A percentile compares a stretch with the other conserved stretches of the same genome.
Conservation (phyloP, 2,329 filamentous ascomycete genomes). For the Clarireedia homoeocarpa region DNA sequence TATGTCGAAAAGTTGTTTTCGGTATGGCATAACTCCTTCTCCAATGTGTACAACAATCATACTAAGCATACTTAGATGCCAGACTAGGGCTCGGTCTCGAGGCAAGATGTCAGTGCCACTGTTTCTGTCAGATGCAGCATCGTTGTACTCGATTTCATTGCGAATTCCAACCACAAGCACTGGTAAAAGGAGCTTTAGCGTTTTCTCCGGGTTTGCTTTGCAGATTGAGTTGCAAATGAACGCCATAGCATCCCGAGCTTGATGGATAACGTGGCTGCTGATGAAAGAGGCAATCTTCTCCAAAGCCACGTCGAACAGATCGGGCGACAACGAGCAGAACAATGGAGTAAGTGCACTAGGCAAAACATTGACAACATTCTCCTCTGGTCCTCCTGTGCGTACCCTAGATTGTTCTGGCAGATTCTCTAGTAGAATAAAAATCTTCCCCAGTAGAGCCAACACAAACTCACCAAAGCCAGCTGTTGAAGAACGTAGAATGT, state of each 20-base stretch:
- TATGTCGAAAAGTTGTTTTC: conserved; percentile 82
- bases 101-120: conserved; percentile 90
- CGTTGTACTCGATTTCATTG: conserved; percentile 94
- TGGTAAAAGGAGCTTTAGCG: conserved; percentile 81
- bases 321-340: conserved; percentile 82
- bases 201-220: conserved; percentile 92
- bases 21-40: conserved; percentile 79
- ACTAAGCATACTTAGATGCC: conserved; percentile 94
- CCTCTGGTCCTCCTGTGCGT: conserved; percentile 85
- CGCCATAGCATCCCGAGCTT: conserved; percentile 94
- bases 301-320: conserved; percentile 85
- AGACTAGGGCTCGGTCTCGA: conserved; percentile 84
- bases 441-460: conserved; percentile 80
- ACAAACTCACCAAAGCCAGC: conserved; percentile 91
- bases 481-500: conserved; percentile 86
- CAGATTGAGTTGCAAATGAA: conserved; percentile 96
- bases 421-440: conserved; percentile 93
- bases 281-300: conserved; percentile 92
- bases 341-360: conserved; percentile 87
- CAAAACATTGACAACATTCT: conserved; percentile 92
- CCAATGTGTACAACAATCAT: conserved; percentile 98
- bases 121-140: conserved; percentile 88
- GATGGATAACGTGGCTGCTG: conserved; percentile 89
- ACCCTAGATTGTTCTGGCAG: conserved; percentile 84
- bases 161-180: conserved; percentile 87